Base-by-base conservation (phyloP, 495 filamentous ascomycete genomes). In the Lichina pygmaea region DNA sequence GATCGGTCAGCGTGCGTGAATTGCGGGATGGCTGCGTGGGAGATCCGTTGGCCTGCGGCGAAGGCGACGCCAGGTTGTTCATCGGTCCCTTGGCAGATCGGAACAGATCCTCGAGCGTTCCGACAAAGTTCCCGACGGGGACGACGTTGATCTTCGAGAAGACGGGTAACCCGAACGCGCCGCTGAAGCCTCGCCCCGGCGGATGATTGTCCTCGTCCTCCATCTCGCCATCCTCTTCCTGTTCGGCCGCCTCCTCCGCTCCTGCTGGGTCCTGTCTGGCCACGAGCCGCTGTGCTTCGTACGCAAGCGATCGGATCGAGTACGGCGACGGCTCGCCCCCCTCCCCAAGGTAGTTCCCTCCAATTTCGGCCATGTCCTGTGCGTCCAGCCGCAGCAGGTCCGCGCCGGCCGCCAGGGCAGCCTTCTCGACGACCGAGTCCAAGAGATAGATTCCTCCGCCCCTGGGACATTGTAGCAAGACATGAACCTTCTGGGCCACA, bases 371-470 rank as follows among this genome's bases (percentile, higher is more conserved):
- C 50, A 97, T 66, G 55, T 84, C 81, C 49, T 79, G 74, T 11
- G 84, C 75, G 57, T 78, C 73, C 11, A 97, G 58, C 17, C 71
- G 68, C 34, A 97, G 61, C 6, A 94, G 54, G 56, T 95, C 81
- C n/a, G 85, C 75, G 33, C 62, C 59, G 10, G 78, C 48, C 13
- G 70, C 63, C 9, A 59, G 54, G 2, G 83, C 78, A 33, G 81
- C 58, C 32, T 58, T 60, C 41, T 68, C 61, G 7, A 81, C 67
- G 31, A 81, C 55, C 2, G 58, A 55, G 46, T 78, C 66, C 36
- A 86, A 57, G 46, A 72, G 70, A 33, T 59, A 53, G 24, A 66
- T 65, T 0, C 67, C 67, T 43, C 73, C 69, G 40, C 67, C 61
- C 34, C 68, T 68, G 0, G 77, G 74, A 49, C 72, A 76, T 38